phyloP scores from a whole-genome alignment of 768 basidiomycete genomes.

The Termitomyces sp. region DNA sequence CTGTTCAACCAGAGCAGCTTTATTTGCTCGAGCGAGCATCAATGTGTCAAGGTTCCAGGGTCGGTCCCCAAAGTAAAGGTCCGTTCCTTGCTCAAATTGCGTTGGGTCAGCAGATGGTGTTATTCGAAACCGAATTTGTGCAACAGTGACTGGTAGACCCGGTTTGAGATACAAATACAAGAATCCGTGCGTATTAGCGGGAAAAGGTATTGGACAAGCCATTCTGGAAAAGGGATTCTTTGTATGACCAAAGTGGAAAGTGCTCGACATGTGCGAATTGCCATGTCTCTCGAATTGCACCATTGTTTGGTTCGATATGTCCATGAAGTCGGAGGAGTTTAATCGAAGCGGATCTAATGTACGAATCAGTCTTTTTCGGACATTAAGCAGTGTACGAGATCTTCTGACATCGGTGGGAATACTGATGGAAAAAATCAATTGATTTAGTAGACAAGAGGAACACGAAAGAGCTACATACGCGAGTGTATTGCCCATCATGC shows the following conservation, averaged over 20 bases:
- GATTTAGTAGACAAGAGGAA: not conserved
- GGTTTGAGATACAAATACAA: not conserved
- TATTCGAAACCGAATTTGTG: not conserved
- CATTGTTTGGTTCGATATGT: not conserved
- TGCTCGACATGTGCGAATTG: no score
- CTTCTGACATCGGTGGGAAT: no score
- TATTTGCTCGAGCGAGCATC: not conserved
- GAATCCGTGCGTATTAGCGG: not conserved
- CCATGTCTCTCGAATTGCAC: rapidly evolving
- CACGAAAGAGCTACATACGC: not conserved
- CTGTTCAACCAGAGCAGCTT: not conserved
- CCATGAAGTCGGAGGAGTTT: not conserved
- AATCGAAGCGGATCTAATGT: not conserved
- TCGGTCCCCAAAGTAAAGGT: not conserved
- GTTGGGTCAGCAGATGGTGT: not conserved
- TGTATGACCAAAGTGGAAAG: not conserved
- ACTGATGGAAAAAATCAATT: no score
- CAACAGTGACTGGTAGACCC: not conserved
- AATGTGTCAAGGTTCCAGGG: not conserved
- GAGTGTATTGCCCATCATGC: not conserved
- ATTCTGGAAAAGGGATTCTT: no score
- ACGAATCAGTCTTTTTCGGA: not conserved
- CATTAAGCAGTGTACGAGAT: not conserved
- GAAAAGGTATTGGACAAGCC: not conserved
- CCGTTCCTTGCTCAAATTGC: not conserved